These are phyloP conservation scores for Kingdonia uniflora DNA, from an alignment of 164 flowering plant genomes.

Conservation along the genomic window DNA sequence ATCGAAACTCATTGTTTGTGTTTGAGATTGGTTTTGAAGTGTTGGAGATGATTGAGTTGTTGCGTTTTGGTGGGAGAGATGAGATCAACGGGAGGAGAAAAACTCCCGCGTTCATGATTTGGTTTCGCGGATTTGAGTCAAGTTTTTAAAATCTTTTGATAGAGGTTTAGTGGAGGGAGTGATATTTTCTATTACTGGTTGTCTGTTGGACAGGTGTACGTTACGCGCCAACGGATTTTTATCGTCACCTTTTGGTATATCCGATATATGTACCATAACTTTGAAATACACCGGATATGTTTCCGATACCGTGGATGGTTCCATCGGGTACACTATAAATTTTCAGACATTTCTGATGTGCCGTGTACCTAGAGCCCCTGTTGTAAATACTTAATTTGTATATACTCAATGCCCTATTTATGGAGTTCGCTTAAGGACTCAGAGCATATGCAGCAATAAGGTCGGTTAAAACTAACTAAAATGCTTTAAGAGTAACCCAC, in stretches of 20 bases:
- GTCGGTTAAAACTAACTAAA: too few relatives aligned
- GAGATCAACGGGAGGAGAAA: constrained; percentile 24
- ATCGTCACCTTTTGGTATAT: too few relatives aligned
- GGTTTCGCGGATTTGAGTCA: not conserved
- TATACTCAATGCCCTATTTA: too few relatives aligned
- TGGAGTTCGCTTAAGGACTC: too few relatives aligned
- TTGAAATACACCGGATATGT: not conserved
- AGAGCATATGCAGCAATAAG: too few relatives aligned
- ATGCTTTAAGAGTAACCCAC: too few relatives aligned
- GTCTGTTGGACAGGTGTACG: constrained; percentile 28
- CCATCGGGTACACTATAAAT: not conserved
- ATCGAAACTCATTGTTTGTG: too few relatives aligned
- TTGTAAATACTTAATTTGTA: too few relatives aligned
- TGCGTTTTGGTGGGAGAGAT: constrained; percentile 6
- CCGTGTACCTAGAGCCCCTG: too few relatives aligned
- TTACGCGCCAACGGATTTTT: too few relatives aligned
- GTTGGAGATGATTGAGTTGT: constrained; percentile 3
- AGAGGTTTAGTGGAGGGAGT: not conserved
- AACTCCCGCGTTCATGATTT: constrained; percentile 46
- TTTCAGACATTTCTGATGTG: too few relatives aligned
- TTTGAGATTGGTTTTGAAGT: constrained; percentile 8
- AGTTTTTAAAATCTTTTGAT: not conserved
- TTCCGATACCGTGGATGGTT: constrained; percentile 2
- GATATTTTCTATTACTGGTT: constrained; percentile 28
- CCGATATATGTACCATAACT: too few relatives aligned